These are phyloP conservation scores for Brassica cretica DNA, from an alignment of 345 rosid species.

Conservation along the genomic window DNA sequence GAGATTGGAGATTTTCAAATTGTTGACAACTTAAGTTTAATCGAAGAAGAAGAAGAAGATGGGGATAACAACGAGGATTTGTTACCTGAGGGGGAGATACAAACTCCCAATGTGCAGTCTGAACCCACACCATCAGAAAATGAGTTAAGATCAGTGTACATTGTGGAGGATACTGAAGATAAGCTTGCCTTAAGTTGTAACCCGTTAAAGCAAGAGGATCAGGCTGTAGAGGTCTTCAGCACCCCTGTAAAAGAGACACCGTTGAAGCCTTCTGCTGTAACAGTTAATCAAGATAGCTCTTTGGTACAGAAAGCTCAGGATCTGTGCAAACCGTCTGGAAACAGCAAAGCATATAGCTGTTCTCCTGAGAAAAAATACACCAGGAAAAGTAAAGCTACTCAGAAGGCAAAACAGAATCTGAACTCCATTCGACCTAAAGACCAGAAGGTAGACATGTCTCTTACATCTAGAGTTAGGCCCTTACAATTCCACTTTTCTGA, in stretches of 20 bases:
- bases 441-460: conserved; percentile 38
- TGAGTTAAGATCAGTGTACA: conserved; percentile 35
- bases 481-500: not conserved
- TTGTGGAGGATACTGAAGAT: conserved; percentile 35
- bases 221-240: conserved; percentile 16
- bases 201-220: conserved; percentile 21
- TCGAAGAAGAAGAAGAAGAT: conserved; percentile 3
- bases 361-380: conserved; percentile 43
- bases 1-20: conserved; percentile 24
- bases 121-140: conserved; percentile 34
- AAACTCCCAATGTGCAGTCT: conserved; percentile 17
- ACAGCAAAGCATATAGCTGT: conserved; percentile 34
- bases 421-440: conserved; percentile 43
- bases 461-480: conserved; percentile 43
- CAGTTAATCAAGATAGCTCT: conserved; percentile 26
- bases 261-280: conserved; percentile 35
- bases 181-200: conserved; percentile 29
- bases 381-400: conserved; percentile 42
- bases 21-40: conserved; percentile 24
- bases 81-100: conserved; percentile 22
- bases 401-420: conserved; percentile 41
- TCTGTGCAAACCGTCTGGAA: conserved; percentile 37
- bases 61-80: conserved; percentile 36
- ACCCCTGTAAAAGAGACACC: conserved; percentile 36
- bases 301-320: conserved; percentile 43